Base-by-base conservation (phyloP, 805 yeast genomes). In the Metschnikowia continentalis region DNA sequence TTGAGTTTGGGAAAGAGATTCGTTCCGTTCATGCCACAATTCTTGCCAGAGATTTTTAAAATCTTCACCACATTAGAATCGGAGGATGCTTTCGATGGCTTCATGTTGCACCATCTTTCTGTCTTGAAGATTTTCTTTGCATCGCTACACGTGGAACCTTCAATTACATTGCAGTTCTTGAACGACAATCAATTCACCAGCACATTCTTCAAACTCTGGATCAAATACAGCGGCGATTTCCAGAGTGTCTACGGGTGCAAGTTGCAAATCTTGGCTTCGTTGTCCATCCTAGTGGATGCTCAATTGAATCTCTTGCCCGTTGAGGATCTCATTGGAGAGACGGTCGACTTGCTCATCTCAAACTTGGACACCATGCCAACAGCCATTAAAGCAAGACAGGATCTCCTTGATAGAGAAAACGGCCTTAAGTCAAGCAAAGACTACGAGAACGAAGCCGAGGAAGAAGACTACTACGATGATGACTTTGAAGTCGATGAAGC, bases 401-500 rank as follows among this genome's bases (percentile, higher is more conserved):
- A 71, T 51, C 65, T 79, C 22, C 54, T 78, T 48, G 71, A 72
- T 46, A 70, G 63, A 49, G 80, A 73, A 42, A 62, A 60, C 40
- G 68, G 70, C 14, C 47, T 60, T n/a, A 72, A 64, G 55, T 67
- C 63, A 35, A 56, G 59, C 47, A 59, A 51, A 17, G 63, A 54
- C 53, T 59, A 47, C 32, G 60, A 58, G 13, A 58, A 48, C 8
- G 67, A 59, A 40, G 70, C 58, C 2, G 74, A 65, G 14, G 70
- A 69, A n/a, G 67, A 62, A 23, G 66, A 51, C 45, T 54, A 41
- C 37, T 57, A 55, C 49, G 60, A 58, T 15, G 62, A 58, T 4
- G 57, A 59, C 43, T 64, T 63, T 46, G 86, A 81, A 56, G 82
- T 81, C 8, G 83, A 82, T 46, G 94, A 86, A 45, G 94, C 87